Percentiles rank a stretch among this genome's conserved stretches.
Conservation (phyloP, 73 alveolate species). For the Stentor roeselii region DNA sequence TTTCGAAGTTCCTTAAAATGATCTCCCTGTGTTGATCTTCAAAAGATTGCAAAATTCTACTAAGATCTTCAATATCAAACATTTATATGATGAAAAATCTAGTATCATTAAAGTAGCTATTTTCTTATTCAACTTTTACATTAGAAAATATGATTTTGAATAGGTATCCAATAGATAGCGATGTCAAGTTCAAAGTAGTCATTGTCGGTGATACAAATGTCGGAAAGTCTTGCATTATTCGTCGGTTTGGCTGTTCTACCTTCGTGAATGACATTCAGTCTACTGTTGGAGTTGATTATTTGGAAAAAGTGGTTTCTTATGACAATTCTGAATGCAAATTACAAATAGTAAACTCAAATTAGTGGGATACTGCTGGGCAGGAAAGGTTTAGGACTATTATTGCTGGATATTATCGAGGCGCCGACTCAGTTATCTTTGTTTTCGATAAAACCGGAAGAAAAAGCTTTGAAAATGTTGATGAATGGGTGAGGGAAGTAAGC, state of each 20-base stretch:
- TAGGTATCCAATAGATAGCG: not conserved
- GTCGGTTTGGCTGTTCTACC: not conserved
- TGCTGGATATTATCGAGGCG: conserved; percentile 59
- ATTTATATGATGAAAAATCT: too few relatives aligned
- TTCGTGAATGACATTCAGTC: not conserved
- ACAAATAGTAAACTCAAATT: conserved; percentile 35
- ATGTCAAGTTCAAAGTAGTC: not conserved
- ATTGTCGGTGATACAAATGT: conserved; percentile 15
- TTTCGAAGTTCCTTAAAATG: too few relatives aligned
- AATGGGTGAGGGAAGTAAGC: conserved; percentile 38
- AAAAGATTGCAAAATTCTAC: too few relatives aligned
- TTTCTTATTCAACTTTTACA: too few relatives aligned
- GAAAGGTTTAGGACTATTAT: conserved; percentile 78
- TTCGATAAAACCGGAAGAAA: conserved; percentile 43
- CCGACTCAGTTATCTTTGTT: conserved; percentile 40
- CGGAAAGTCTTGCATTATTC: not conserved
- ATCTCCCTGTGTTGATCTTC: too few relatives aligned
- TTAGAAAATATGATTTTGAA: too few relatives aligned
- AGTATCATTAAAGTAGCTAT: too few relatives aligned
- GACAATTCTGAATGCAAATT: conserved; percentile 7
- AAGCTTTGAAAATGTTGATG: conserved; percentile 39
- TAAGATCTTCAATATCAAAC: too few relatives aligned
- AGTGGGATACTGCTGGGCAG: conserved; percentile 87
- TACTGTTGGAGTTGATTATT: conserved; percentile 17
- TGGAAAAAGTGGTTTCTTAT: not conserved